Evolutionary conservation across 2,329 filamentous ascomycete species (phyloP).

Genomic region (Ophiognomonia clavigignenti-juglandacearum): DNA sequence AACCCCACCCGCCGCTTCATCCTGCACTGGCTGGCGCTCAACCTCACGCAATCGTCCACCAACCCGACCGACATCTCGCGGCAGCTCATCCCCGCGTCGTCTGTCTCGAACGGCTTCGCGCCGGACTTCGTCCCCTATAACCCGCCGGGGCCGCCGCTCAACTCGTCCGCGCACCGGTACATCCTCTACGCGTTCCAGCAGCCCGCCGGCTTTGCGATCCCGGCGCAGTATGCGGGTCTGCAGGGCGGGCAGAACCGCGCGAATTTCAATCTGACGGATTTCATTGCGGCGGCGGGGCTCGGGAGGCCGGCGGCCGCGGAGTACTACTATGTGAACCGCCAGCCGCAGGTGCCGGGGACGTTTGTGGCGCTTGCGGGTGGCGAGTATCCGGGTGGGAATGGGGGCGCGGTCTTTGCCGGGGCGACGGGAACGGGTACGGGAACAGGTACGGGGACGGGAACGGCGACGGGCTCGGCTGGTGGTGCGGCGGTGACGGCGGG

Average conservation of each 20-base stretch:
- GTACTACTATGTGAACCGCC: slow-evolving; percentile 12
- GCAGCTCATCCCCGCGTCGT: slow-evolving; percentile 2
- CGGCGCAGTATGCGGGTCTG: not conserved
- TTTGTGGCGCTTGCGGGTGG: slow-evolving; percentile 10
- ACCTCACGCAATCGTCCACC: not conserved
- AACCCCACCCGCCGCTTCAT: slow-evolving; percentile 8
- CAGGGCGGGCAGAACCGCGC: slow-evolving; percentile 6
- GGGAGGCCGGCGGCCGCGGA: slow-evolving; percentile 10
- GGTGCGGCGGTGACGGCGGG: not conserved
- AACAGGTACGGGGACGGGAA: slow-evolving; percentile 16
- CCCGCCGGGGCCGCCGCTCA: slow-evolving; percentile 5
- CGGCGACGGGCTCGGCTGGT: not conserved
- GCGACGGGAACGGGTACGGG: not conserved
- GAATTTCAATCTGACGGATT: slow-evolving; percentile 6
- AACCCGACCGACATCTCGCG: not conserved
- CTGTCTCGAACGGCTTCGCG: not conserved
- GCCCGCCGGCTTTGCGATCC: slow-evolving; percentile 7
- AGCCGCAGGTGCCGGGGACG: slow-evolving; percentile 4
- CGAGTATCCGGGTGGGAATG: slow-evolving; percentile 10
- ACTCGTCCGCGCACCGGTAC: slow-evolving; percentile 13
- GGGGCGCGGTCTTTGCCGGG: slow-evolving; percentile 8
- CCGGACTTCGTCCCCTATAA: slow-evolving; percentile 7
- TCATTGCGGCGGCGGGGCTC: slow-evolving; percentile 8
- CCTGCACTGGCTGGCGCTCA: slow-evolving; percentile 14
- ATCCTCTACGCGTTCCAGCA: slow-evolving; percentile 14